Conservation (phyloP, 2,329 filamentous ascomycete genomes). For the Drechmeria coniospora region DNA sequence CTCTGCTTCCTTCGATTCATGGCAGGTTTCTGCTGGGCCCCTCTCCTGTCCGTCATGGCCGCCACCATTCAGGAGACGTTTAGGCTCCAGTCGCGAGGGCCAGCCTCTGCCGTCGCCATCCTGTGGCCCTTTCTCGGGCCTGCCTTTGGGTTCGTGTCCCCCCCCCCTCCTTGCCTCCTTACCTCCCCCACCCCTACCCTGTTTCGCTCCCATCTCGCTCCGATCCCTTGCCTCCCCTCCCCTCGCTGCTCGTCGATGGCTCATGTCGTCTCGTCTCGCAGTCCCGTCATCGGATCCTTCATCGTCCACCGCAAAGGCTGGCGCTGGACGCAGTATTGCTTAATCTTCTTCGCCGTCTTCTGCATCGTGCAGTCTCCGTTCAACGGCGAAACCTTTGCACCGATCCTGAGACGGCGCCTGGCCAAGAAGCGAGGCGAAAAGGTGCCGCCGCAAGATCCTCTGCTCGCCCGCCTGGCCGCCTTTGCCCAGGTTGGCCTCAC, state of each 20-base stretch:
- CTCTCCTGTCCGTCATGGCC: constrained; percentile 31
- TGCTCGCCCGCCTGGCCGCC: constrained; percentile 9
- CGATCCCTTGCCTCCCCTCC: neutral
- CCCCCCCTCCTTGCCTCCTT: neutral
- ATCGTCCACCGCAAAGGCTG: constrained; percentile 28
- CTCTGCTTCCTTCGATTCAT: constrained; percentile 41
- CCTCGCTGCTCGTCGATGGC: neutral
- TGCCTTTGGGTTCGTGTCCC: constrained; percentile 27
- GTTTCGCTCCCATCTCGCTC: neutral
- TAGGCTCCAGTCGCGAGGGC: constrained; percentile 22
- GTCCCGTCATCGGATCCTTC: constrained; percentile 33
- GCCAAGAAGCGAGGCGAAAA: constrained; percentile 19
- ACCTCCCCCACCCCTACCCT: neutral
- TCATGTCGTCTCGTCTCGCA: constrained; percentile 5
- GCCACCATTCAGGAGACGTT: constrained; percentile 36
- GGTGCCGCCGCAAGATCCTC: constrained; percentile 9
- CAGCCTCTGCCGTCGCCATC: constrained; percentile 28
- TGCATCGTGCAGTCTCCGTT: constrained; percentile 20
- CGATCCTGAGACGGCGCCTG: constrained; percentile 26
- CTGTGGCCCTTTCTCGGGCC: constrained; percentile 38
- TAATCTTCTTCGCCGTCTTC: constrained; percentile 29
- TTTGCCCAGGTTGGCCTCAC: constrained; percentile 29
- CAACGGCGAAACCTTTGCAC: constrained; percentile 41
- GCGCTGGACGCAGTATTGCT: constrained; percentile 38
- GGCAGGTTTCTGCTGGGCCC: constrained; percentile 34